Percentiles rank a stretch among this genome's conserved stretches.
Conservation (phyloP, 495 filamentous ascomycete species). For the Tuber melanosporum region DNA sequence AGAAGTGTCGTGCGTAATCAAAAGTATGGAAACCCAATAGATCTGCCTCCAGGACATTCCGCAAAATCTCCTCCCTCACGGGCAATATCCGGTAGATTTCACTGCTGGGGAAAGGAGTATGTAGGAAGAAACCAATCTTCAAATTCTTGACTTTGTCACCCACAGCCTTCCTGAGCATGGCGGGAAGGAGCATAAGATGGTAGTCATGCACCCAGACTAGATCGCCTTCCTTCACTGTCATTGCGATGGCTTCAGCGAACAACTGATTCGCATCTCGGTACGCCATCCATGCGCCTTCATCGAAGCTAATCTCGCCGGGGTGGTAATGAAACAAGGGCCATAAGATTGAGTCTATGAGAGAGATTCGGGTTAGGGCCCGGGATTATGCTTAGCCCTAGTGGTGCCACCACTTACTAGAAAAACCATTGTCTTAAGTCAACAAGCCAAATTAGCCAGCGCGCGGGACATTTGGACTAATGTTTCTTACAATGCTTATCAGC, state of each 20-base stretch:
- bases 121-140: constrained; percentile 89
- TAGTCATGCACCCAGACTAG: constrained; percentile 96
- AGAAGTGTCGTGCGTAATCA: constrained; percentile 84
- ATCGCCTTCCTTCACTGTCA: constrained; percentile 67
- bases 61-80: constrained; percentile 72
- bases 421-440: constrained; percentile 59
- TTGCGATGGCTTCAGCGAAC: constrained; percentile 72
- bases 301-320: constrained; percentile 83
- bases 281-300: constrained; percentile 78
- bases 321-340: constrained; percentile 98
- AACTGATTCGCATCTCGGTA: constrained; percentile 79
- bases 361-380: constrained; percentile 6
- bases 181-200: constrained; percentile 84
- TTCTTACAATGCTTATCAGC: constrained; percentile 61
- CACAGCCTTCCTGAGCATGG: constrained; percentile 73
- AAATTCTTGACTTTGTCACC: constrained; percentile 64
- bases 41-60: constrained; percentile 76
- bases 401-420: constrained; percentile 58
- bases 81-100: constrained; percentile 90
- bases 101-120: constrained; percentile 87
- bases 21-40: constrained; percentile 92
- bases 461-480: background rate
- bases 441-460: background rate
- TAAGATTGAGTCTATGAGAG: constrained; percentile 70
- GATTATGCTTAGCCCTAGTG: constrained; percentile 13